Base-by-base conservation (phyloP, 768 basidiomycete species). In the Mycena filopes region DNA sequence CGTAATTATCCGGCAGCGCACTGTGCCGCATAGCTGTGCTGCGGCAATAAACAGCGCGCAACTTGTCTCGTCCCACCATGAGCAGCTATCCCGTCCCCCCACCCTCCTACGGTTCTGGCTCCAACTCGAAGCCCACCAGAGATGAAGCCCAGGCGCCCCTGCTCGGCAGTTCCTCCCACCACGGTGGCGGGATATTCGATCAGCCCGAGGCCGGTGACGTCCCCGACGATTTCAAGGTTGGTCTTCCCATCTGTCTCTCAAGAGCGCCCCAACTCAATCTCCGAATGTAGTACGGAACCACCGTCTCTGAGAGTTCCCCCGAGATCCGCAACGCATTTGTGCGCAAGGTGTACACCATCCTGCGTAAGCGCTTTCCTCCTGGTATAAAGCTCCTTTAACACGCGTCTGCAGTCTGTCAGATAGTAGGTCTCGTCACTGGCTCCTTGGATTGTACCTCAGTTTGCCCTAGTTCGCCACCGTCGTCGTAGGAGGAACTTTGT, bases 261-360 rank as follows among this genome's bases (percentile, higher is more conserved):
- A 11, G 11, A 4, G 15, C 15, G 36, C 11, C 23, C 20, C 31
- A 40, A 29, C 10, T 26, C 2, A 65, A 60, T 57, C 29, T 25
- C 36, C 55, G 33, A 50, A 21, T 21, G 25, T 62, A 94, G 93
- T 95, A 95, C 72, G 94, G 94, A 2, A 88, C 90, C 2, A 88
- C 87, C 2, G 94, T 95, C 16, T 86, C 88, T 1, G 93, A 94
- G 64, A 91, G 91, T 64, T 85, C 91, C 13, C 77, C 83, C 4
- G 90, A 94, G 72, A 91, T 99, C 73, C 84, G 94, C 55, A 85
- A 87, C 67, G 93, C 89, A 7, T 98, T 98, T 78, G 83, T 98
- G 60, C 86, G 94, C 75, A 98, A 98, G 82, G 92, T 95, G 38
- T 97, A 95, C 78, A 87, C 86, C 29, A 95, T 97, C 71, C 87